Evolutionary conservation across 345 rosid species (phyloP).

Genomic region (Populus deltoides): DNA sequence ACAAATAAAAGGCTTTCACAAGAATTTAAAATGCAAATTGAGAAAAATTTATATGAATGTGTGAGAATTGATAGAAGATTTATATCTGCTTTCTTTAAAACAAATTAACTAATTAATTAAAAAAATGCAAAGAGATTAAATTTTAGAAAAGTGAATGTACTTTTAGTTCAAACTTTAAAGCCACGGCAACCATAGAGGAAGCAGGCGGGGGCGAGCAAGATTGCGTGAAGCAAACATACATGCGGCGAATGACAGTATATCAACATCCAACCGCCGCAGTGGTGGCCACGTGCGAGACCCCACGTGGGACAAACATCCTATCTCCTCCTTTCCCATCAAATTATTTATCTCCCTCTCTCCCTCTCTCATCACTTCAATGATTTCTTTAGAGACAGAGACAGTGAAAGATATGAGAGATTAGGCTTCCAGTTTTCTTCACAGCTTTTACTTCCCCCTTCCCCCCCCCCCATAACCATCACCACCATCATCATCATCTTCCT

Average conservation of each 20-base stretch:
- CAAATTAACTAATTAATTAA: background rate
- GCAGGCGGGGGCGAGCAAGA: conserved; percentile 7
- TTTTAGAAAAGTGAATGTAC: background rate
- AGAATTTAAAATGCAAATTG: too few species aligned
- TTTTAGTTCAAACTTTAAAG: conserved; percentile 36
- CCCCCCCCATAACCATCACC: background rate
- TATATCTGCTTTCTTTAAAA: background rate
- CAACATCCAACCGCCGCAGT: conserved; percentile 39
- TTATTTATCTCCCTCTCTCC: background rate
- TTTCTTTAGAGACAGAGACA: background rate
- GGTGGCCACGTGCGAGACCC: conserved; percentile 30
- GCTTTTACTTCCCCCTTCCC: background rate
- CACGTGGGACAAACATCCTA: conserved; percentile 36
- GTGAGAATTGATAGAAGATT: background rate
- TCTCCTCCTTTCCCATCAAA: conserved; percentile 6
- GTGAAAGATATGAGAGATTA: background rate
- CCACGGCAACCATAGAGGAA: conserved; percentile 26
- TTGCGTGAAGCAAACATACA: conserved; percentile 56
- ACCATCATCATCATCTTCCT: too few species aligned
- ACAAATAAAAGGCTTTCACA: background rate
- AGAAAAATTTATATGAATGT: too few species aligned
- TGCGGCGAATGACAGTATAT: conserved; percentile 34
- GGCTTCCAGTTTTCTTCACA: background rate
- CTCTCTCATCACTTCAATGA: conserved; percentile 27
- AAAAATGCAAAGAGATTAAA: background rate